Evolutionary conservation across 345 rosid genomes (phyloP), one percentile per base, ranked within the genome.

Genomic region (Luvunga scandens): DNA sequence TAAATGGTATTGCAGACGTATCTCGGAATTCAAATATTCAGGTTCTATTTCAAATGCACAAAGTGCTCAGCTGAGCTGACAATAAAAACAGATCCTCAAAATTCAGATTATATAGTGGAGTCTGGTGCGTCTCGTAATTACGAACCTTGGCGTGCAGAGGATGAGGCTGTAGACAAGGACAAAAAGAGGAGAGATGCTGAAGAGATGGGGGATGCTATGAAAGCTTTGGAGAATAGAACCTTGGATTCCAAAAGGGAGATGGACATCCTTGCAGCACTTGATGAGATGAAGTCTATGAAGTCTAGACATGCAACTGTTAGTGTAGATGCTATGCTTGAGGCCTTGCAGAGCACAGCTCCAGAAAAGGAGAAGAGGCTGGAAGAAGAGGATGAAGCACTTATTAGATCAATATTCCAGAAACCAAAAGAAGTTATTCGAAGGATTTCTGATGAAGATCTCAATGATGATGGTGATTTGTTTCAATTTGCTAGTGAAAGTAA

Each of bases 191-290:
- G 98, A 77, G 95, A 85, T 42, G 90, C 90, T 5, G 98, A 96
- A 76, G 99, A 94, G 86, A 87, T 90, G 94, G 98, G 98, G 21
- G 98, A 96, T 83, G 98, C 98, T 0, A 96, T 96, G 99, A 96
- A 91, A 79, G 88, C 99, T 3, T 73, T 96, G 87, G 97, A 94
- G 87, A 96, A 96, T 65, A 77, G 98, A 45, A 92, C 97, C 4
- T 69, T 94, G 80, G 98, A 96, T 86, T 96, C 97, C 2, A 96
- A 96, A 77, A 86, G 95, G 81, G 97, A 96, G 77, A 94, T 96
- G 97, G 98, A 94, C 81, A 96, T 94, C 73, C 85, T 94, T 71
- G 98, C 98, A 4, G 91, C 98, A 0, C 97, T 96, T 62, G 98
- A 94, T 83, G 98, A 94, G 79, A 90, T 92, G 98, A 93, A 89